Evolutionary conservation across 2,329 filamentous ascomycete genomes (phyloP).

Genomic region (Zarea fungicola): DNA sequence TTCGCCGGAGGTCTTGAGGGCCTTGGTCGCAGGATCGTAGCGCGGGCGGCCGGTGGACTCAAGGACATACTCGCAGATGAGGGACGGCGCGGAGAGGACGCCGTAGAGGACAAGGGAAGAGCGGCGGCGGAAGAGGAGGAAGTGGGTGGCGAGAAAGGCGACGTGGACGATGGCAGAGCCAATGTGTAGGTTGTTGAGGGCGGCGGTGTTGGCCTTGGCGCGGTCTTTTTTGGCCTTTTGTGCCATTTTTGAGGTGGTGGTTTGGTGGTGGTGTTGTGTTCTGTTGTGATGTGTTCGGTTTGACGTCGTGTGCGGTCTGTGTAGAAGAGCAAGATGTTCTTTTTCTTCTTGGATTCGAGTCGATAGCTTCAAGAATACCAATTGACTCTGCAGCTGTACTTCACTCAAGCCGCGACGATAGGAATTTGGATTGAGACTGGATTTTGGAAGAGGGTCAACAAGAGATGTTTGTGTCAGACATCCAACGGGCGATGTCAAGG

Average conservation of each 20-base stretch:
- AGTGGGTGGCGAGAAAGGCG: constrained; percentile 68
- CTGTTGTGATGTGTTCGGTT: too few relatives aligned
- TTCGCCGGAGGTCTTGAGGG: constrained; percentile 74
- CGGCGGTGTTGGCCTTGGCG: constrained; percentile 71
- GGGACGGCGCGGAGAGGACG: constrained; percentile 66
- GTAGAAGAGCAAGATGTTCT: too few relatives aligned
- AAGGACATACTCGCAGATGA: constrained; percentile 78
- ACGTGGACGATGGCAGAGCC: constrained; percentile 67
- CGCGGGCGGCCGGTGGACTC: constrained; percentile 78
- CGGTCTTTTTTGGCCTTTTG: constrained; percentile 60
- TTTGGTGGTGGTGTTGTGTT: not conserved
- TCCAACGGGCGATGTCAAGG: too few relatives aligned
- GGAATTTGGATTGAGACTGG: too few relatives aligned
- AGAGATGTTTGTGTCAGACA: too few relatives aligned
- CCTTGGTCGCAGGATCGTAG: constrained; percentile 56
- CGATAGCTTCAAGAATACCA: too few relatives aligned
- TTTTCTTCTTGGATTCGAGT: too few relatives aligned
- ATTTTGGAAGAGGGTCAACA: too few relatives aligned
- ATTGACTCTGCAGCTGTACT: too few relatives aligned
- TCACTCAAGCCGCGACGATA: too few relatives aligned
- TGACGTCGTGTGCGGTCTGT: too few relatives aligned
- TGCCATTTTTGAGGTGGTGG: constrained; percentile 39
- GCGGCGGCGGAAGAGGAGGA: constrained; percentile 56
- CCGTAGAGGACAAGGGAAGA: constrained; percentile 60
- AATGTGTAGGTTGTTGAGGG: constrained; percentile 77